These are phyloP conservation scores for Petunia hybrid DNA, from an alignment of 305 asterid species.

Conservation along the genomic window DNA sequence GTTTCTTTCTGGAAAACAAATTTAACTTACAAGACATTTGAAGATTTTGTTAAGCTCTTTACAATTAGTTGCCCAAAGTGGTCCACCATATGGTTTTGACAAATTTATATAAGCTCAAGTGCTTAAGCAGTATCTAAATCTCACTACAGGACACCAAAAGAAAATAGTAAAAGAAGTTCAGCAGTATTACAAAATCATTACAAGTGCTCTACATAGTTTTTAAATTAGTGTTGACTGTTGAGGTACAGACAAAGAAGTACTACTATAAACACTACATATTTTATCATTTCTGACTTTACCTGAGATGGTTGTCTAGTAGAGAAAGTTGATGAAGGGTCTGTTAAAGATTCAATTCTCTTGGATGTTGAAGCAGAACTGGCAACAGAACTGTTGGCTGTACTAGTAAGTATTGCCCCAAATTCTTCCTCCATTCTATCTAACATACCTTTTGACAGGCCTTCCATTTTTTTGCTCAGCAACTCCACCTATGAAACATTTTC, in stretches of 20 bases:
- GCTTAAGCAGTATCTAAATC: neutral
- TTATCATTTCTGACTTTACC: constrained; percentile 38
- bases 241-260: constrained; percentile 10
- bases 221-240: neutral
- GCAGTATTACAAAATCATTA: neutral
- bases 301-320: constrained; percentile 47
- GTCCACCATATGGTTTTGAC: neutral
- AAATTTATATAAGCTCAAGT: neutral
- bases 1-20: too few relatives aligned
- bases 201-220: neutral
- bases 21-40: too few relatives aligned
- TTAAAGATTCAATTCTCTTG: constrained; percentile 50
- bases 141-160: constrained; percentile 14
- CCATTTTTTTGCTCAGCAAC: constrained; percentile 51
- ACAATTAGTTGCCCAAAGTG: neutral
- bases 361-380: constrained; percentile 74
- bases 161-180: neutral
- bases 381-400: constrained; percentile 51
- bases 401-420: constrained; percentile 47
- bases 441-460: constrained; percentile 54
- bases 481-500: constrained; percentile 48
- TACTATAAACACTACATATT: neutral
- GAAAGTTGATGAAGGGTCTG: constrained; percentile 39
- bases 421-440: constrained; percentile 58
- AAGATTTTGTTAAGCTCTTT: neutral